Base-by-base conservation (phyloP, 2,329 filamentous ascomycete genomes). In the Dryadomyces sulphureus region DNA sequence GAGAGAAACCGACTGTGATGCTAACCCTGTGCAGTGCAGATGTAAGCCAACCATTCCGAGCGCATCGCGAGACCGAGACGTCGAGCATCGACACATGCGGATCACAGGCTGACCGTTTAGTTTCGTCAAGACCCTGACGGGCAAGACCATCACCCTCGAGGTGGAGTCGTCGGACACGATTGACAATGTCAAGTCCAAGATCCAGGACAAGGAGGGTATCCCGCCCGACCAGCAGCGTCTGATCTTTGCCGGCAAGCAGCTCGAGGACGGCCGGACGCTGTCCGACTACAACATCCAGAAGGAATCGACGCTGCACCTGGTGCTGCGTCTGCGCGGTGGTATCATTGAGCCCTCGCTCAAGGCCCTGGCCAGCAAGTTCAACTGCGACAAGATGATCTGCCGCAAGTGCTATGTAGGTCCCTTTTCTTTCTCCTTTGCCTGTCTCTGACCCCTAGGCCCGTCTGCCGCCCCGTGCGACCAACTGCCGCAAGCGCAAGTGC, bases 401-500 rank as follows among this genome's bases (percentile, higher is more conserved):
- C 90, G 92, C 79, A 96, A 98, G 85, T 98, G 92, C 84, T 96
- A 96, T 73, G 52, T 54, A 49, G 38, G 52, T 53, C 17, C n/a
- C n/a, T n/a, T 14, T n/a, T 4, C 41, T 2, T 27, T 34, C 16
- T 39, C n/a, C 16, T n/a, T 45, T 17, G 9, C 35, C 12, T 7
- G 7, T 17, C 35, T 7, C 32, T 17, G 24, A 38, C 21, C 12
- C 6, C 22, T 4, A 54, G 52, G 77, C 77, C 54, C 89, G 90
- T 69, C 88, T 96, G 55, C 90, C 90, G 58, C 90, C 90, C 59
- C 87, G 92, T 81, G 92, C 92, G 63, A 95, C 90, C 79, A 98
- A 98, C 85, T 98, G 92, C 86, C 81, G 89, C 65, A 96, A 96
- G 88, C 89, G 89, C 77, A 96, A 96, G 82, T 96, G 90, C 73